Percentiles rank a stretch among this genome's conserved stretches.
These are phyloP conservation scores for Monilinia vaccinii-corymbosi DNA, from an alignment of 2,329 filamentous ascomycete genomes.

Conservation along the genomic window DNA sequence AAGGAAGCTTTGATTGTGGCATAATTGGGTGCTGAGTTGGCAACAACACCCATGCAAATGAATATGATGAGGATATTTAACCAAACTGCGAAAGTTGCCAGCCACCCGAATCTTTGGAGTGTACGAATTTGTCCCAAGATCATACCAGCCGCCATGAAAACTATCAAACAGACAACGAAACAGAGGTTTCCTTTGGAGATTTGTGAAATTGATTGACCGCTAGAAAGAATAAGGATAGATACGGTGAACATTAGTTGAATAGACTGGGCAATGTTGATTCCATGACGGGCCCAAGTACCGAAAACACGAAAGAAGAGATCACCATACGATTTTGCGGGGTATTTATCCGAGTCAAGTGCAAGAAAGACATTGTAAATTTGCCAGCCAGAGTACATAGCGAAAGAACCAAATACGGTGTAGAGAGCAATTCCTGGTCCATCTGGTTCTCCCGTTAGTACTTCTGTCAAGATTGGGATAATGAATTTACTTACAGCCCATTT, in stretches of 20 bases:
- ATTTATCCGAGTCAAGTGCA: constrained; percentile 18
- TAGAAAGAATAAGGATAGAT: constrained; percentile 16
- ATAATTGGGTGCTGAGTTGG: constrained; percentile 25
- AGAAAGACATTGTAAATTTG: constrained; percentile 18
- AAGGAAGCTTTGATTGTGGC: constrained; percentile 25
- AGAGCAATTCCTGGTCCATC: constrained; percentile 17
- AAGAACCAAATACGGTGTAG: constrained; percentile 18
- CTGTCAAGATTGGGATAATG: not conserved
- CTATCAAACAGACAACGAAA: constrained; percentile 23
- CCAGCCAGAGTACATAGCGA: constrained; percentile 21
- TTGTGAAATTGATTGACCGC: constrained; percentile 17
- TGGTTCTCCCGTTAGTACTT: not conserved
- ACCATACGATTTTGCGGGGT: constrained; percentile 18
- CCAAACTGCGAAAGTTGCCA: constrained; percentile 26
- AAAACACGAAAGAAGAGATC: constrained; percentile 20
- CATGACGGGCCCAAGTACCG: constrained; percentile 16
- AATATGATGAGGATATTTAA: constrained; percentile 27
- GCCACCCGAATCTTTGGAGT: constrained; percentile 23
- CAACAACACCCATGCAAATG: constrained; percentile 28
- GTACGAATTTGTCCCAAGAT: constrained; percentile 27
- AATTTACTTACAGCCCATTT: constrained; percentile 13
- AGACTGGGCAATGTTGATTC: constrained; percentile 16
- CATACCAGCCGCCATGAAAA: constrained; percentile 25
- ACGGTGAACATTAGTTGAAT: constrained; percentile 17
- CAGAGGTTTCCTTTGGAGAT: constrained; percentile 18